A percentile compares a stretch with the other conserved stretches of the same genome.
Evolutionary conservation across 495 filamentous ascomycete genomes (phyloP).

Genomic region (Xylaria sp.): DNA sequence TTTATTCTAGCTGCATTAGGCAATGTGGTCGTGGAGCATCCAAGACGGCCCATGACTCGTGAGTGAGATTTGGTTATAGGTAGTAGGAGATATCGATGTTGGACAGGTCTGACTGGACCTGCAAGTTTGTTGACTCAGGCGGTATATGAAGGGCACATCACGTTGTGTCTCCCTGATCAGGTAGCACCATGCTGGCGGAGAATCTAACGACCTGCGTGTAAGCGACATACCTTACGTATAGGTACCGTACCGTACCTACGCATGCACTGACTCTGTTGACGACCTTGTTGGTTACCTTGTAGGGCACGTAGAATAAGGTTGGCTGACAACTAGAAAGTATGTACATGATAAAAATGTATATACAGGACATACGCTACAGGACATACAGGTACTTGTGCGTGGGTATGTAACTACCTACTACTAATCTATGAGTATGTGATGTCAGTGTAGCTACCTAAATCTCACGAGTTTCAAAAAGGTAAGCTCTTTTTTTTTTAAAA

Average conservation of each 20-base stretch:
- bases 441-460: conserved; percentile 9
- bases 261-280: not conserved
- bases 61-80: conserved; percentile 10
- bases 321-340: not conserved
- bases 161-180: not conserved
- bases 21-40: conserved; percentile 16
- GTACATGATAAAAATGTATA: not conserved
- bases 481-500: not conserved
- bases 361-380: no score
- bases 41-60: conserved; percentile 20
- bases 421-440: conserved; percentile 7
- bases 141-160: not conserved
- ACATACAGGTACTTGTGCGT: not conserved
- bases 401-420: no score
- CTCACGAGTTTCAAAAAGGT: not conserved
- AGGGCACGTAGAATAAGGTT: not conserved
- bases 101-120: conserved; percentile 16
- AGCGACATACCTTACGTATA: not conserved
- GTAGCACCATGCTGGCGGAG: conserved; percentile 13
- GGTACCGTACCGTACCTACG: no score
- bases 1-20: conserved; percentile 25
- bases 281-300: not conserved
- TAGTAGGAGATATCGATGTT: conserved; percentile 2
- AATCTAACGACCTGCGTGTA: conserved; percentile 13
- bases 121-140: conserved; percentile 17